Conservation (phyloP, 495 filamentous ascomycete genomes). For the Penicillium waksmanii region DNA sequence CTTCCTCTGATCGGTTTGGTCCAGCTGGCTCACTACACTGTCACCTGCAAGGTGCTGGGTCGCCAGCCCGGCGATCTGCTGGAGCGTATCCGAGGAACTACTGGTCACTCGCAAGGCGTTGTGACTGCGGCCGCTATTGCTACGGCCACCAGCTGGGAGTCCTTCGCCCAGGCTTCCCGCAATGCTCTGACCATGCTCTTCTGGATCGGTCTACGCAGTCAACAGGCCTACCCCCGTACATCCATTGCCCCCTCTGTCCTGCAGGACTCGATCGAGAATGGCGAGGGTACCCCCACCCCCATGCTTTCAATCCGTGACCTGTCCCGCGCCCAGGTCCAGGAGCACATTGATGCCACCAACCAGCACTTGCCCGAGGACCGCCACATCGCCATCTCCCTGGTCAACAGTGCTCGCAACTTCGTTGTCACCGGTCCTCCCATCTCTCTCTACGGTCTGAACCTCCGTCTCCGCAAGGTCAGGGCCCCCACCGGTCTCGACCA, state of each 20-base stretch:
- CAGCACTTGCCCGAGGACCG: constrained; percentile 89
- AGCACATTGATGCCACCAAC: constrained; percentile 94
- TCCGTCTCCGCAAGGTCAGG: constrained; percentile 93
- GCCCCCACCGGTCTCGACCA: constrained; percentile 96
- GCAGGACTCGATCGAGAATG: constrained; percentile 93
- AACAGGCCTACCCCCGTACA: constrained; percentile 94
- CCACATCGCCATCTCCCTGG: constrained; percentile 91
- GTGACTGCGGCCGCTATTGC: constrained; percentile 93
- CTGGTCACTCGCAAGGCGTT: constrained; percentile 96
- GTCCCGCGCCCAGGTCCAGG: constrained; percentile 79
- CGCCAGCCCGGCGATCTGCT: constrained; percentile 83
- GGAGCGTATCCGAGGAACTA: constrained; percentile 80
- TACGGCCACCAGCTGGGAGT: constrained; percentile 85
- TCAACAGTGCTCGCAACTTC: constrained; percentile 96
- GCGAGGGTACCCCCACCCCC: constrained; percentile 90
- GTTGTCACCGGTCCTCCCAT: constrained; percentile 96
- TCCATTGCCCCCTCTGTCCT: constrained; percentile 88
- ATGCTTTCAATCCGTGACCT: constrained; percentile 98
- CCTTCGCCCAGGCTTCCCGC: constrained; percentile 75
- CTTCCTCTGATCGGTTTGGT: constrained; percentile 95
- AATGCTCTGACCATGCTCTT: constrained; percentile 92
- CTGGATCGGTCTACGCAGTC: constrained; percentile 98
- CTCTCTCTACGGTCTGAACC: constrained; percentile 93
- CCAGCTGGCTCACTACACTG: constrained; percentile 89
- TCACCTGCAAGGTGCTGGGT: constrained; percentile 88